Base-by-base conservation (phyloP, 1,284 basidiomycete species). In the Papiliotrema flavescens region DNA sequence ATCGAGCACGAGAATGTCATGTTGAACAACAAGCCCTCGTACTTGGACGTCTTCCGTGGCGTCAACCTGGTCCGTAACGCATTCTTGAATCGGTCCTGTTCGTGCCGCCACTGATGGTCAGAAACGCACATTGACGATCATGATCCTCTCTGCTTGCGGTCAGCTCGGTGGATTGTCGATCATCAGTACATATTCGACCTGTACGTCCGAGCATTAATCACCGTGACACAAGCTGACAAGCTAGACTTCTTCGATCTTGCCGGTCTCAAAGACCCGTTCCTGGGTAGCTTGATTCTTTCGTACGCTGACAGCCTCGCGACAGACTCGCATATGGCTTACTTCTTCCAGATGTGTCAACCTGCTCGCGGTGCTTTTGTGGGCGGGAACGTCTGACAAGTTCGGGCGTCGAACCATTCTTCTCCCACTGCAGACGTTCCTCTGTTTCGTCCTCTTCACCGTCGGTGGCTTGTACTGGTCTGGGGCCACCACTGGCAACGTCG, bases 211-310 rank as follows among this genome's bases (percentile, higher is more conserved):
- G 43, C 9, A 8, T 45, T 23, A n/a, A n/a, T n/a, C n/a, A 43
- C 41, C 41, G 20, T 11, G 41, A 22, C 41, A 9, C 41, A 43
- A 22, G 13, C 45, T 19, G 9, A 41, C 19, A 22, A 20, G 17
- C n/a, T 19, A 49, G 48, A 65, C 63, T 65, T 65, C 49, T 63
- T 61, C 56, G 40, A 59, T 6, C 55, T 64, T 9, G 60, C 54
- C 15, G 64, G 62, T 2, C 36, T 65, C 20, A 39, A 45, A 14
- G 57, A 67, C 51, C 65, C 65, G 1, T 67, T 67, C 63, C 59
- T 63, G 13, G 55, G 45, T 19, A 53, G 28, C 6, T 23, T 64
- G 11, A 61, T 66, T 36, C 47, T 61, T 6, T 55, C 52, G 55
- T 60, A 50, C 46, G 42, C 45, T 1, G 19, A 22, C 20, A 34